Percentiles rank a stretch among this genome's conserved stretches.
phyloP scores from a whole-genome alignment of 306 rosid genomes.

The Pyrus bretschneideri region DNA sequence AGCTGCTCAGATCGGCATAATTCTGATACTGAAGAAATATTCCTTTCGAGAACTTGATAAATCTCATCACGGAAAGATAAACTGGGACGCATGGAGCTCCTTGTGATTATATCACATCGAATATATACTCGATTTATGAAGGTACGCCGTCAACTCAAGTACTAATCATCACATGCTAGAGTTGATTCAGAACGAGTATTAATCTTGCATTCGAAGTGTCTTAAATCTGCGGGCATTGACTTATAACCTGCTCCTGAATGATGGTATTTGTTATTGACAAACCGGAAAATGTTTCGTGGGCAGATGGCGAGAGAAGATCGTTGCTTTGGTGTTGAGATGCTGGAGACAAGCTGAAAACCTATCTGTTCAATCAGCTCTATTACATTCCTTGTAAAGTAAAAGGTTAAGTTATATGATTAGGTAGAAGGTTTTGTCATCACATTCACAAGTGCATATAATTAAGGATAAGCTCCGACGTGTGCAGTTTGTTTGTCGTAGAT shows the following conservation, averaged over 20 bases:
- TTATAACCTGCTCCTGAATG: not conserved
- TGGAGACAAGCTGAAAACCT: constrained; percentile 20
- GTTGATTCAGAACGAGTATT: not conserved
- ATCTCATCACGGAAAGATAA: constrained; percentile 1
- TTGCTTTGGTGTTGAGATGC: constrained; percentile 9
- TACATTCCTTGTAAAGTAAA: constrained; percentile 10
- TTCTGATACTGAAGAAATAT: not conserved
- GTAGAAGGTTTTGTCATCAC: not conserved
- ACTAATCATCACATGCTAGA: not conserved
- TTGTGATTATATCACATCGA: not conserved
- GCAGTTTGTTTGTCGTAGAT: not conserved
- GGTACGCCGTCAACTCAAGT: constrained; percentile 1
- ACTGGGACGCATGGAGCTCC: constrained; percentile 16
- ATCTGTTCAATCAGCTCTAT: constrained; percentile 11
- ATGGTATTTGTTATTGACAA: constrained; percentile 7
- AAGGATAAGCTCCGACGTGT: not conserved
- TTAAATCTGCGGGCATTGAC: constrained; percentile 13
- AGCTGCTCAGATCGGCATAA: constrained; percentile 7
- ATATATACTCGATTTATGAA: constrained; percentile 13
- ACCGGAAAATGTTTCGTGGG: constrained; percentile 8
- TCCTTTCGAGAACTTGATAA: not conserved
- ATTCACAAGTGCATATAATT: not conserved
- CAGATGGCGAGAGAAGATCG: constrained; percentile 7
- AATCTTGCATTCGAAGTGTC: not conserved
- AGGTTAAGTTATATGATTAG: not conserved